Base-by-base conservation (phyloP, 1,284 basidiomycete genomes). In the Puccinia triticina region DNA sequence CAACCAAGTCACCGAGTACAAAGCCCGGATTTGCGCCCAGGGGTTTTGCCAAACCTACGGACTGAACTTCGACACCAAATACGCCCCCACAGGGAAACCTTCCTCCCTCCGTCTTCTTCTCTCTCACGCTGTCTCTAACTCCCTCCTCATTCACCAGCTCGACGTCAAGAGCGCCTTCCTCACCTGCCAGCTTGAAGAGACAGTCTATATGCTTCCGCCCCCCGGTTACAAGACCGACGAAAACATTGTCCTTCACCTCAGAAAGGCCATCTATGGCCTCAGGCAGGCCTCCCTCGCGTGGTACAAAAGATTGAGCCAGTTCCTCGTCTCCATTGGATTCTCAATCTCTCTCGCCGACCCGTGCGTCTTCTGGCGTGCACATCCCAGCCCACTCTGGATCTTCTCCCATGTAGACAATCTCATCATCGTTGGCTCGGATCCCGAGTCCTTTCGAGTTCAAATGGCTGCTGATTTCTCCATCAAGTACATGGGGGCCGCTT, bases 1-100 rank as follows among this genome's bases (percentile, higher is more conserved):
- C 32, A 57, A 76, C 34, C 3, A 76, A 29, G 48, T 76, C 43
- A 59, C 21, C 1, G 40, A 76, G 34, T 46, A n/a, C 23, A 76
- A 76, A n/a, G 73, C 73, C 0, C 34, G 55, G 12, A 40, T 76
- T 18, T 76, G 73, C 21, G 57, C 73, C 14, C 73, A 76, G 40
- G 73, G 73, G 40, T 76, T 76, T 23, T 21, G 57, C 0, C 53
- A 76, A 23, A 76, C 37, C 10, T 23, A 76, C 26, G 73, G 73
- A 1, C 29, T 76, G 11, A 59, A 76, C 55, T 76, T 59, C 21
- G 37, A 57, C 29, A 8, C 14, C 10, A 59, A 34, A 8, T 76
- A 59, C 26, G 37, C 73, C 5, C 73, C 55, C 2, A 76, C 73
- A 18, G 55, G 73, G 8, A 57, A 43, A 76, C 32, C 57, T 10